Conservation (phyloP, 2,329 filamentous ascomycete genomes). For the Stenocarpella maydis region DNA sequence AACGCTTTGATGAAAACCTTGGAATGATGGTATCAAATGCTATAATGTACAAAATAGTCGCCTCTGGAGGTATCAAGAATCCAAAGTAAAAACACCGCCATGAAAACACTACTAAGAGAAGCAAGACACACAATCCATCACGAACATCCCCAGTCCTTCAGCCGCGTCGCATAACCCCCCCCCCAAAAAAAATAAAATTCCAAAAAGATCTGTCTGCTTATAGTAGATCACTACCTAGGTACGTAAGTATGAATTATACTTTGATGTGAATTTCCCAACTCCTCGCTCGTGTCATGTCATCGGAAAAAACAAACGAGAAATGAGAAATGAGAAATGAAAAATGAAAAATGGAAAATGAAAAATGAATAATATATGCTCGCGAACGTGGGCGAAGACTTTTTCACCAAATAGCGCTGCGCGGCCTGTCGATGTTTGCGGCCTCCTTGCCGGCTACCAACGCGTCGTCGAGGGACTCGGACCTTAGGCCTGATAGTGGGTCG, state of each 20-base stretch:
- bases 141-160: neutral
- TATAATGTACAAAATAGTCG: neutral
- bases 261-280: neutral
- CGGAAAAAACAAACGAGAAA: too few relatives aligned
- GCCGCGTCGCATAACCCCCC: too few relatives aligned
- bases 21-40: neutral
- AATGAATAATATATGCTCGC: too few relatives aligned
- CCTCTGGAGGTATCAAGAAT: neutral
- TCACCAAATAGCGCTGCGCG: constrained; percentile 1
- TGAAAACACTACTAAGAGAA: neutral
- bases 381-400: too few relatives aligned
- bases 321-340: too few relatives aligned
- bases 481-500: neutral
- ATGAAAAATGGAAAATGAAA: too few relatives aligned
- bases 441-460: neutral
- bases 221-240: neutral
- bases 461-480: neutral
- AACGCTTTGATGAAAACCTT: neutral
- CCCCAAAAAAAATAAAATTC: neutral
- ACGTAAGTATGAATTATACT: neutral
- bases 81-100: neutral
- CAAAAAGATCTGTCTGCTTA: neutral
- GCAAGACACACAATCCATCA: neutral
- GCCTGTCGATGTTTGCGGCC: neutral
- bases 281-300: neutral